phyloP scores from a whole-genome alignment of 441 rosid species.

The Adansonia gregorii region DNA sequence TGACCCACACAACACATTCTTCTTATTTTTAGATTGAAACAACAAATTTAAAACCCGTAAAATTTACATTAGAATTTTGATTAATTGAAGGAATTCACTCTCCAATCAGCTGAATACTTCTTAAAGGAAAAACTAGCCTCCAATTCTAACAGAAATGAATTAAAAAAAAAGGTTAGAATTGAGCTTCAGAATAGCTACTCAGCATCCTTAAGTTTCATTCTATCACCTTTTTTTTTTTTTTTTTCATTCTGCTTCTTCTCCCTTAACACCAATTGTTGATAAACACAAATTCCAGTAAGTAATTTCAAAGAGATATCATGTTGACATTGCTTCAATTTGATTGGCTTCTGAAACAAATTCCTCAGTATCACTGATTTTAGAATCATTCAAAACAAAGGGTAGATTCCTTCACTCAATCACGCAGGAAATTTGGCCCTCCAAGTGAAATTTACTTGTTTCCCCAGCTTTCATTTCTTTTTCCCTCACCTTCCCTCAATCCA shows the following conservation, averaged over 20 bases:
- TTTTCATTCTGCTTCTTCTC: not conserved
- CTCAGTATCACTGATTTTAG: not conserved
- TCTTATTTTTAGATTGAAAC: not conserved
- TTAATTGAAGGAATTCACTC: not conserved
- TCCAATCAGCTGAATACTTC: not conserved
- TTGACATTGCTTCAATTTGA: too few relatives aligned
- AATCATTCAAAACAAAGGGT: not conserved
- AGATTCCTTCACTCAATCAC: not conserved
- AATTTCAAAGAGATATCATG: too few relatives aligned
- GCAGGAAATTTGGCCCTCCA: not conserved
- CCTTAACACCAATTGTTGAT: not conserved
- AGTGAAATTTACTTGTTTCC: not conserved
- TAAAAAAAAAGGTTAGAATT: not conserved
- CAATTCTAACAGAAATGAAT: not conserved
- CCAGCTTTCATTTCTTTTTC: too few relatives aligned
- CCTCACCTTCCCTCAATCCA: too few relatives aligned
- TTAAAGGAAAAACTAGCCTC: not conserved
- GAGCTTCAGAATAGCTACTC: not conserved
- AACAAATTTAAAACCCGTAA: not conserved
- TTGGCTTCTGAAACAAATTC: not conserved
- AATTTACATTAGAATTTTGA: not conserved
- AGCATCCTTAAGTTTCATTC: not conserved
- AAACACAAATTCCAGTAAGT: not conserved
- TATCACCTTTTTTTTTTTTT: not conserved
- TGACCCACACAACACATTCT: not conserved